A percentile compares a stretch with the other conserved stretches of the same genome.
Conservation (phyloP, 768 basidiomycete species). For the Trametes cubensis region DNA sequence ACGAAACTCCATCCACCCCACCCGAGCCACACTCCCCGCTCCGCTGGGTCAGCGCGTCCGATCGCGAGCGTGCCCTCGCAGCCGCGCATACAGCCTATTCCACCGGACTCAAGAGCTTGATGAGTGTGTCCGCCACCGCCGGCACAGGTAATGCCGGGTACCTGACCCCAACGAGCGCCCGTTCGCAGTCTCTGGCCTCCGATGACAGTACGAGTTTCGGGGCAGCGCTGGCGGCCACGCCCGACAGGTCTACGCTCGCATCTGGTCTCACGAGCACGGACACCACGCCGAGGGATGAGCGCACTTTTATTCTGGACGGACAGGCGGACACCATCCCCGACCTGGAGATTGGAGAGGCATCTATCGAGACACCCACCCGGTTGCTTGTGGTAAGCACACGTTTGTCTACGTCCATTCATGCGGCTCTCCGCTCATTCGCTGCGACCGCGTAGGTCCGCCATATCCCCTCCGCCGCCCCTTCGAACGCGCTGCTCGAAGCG, state of each 20-base stretch:
- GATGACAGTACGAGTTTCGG: conserved; percentile 14
- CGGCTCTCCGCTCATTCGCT: conserved; percentile 23
- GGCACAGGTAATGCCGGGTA: conserved; percentile 19
- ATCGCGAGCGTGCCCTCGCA: conserved; percentile 9
- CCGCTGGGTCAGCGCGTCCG: conserved; percentile 20
- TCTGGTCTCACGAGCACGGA: conserved; percentile 19
- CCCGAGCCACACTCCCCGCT: conserved; percentile 24
- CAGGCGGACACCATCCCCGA: neutral
- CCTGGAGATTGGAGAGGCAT: conserved; percentile 12
- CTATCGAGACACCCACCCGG: conserved; percentile 30
- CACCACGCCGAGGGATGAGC: conserved; percentile 25
- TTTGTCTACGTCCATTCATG: neutral
- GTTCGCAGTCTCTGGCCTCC: conserved; percentile 26
- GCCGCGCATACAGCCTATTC: conserved; percentile 14
- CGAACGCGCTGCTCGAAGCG: conserved; percentile 33
- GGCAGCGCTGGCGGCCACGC: neutral
- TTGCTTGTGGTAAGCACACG: conserved; percentile 29
- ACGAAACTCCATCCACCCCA: conserved; percentile 33
- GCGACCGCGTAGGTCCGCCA: conserved; percentile 41
- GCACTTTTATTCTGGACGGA: conserved; percentile 5
- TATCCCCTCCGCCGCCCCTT: conserved; percentile 38
- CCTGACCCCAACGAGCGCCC: conserved; percentile 26
- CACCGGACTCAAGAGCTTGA: conserved; percentile 14
- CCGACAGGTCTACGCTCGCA: conserved; percentile 6
- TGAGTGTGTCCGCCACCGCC: conserved; percentile 5